Evolutionary conservation across 495 filamentous ascomycete species (phyloP).

Genomic region (Aspergillus diversus): DNA sequence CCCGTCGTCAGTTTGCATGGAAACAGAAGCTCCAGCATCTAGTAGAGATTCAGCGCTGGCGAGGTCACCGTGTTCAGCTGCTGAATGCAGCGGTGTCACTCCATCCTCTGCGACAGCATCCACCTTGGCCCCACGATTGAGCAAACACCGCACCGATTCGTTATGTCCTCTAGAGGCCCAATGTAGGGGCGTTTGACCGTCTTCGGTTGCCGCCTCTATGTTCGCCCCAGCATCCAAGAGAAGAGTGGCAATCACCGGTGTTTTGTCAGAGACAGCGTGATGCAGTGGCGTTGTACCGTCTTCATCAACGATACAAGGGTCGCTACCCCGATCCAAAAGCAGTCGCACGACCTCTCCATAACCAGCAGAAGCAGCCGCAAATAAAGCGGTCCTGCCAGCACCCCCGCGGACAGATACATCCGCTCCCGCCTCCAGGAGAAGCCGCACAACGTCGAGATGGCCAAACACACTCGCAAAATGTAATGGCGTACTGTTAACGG

Average conservation of each 20-base stretch:
- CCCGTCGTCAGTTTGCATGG: too few species aligned
- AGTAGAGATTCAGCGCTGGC: too few species aligned
- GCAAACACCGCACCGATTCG: too few species aligned
- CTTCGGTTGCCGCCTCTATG: too few species aligned
- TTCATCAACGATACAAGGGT: not conserved
- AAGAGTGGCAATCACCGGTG: not conserved
- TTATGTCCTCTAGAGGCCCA: too few species aligned
- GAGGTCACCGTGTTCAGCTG: too few species aligned
- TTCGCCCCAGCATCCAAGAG: not conserved
- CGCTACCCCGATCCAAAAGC: not conserved
- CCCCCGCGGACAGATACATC: too few species aligned
- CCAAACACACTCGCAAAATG: not conserved
- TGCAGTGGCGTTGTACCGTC: not conserved
- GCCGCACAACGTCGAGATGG: not conserved
- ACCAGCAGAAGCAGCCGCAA: not conserved
- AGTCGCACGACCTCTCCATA: not conserved
- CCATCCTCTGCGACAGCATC: too few species aligned
- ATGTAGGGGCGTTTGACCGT: too few species aligned
- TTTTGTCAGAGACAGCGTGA: not conserved
- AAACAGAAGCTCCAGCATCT: too few species aligned
- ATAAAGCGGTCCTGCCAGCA: not conserved
- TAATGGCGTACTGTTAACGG: not conserved
- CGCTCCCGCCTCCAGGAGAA: not conserved
- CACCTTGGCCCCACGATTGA: too few species aligned
- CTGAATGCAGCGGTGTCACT: too few species aligned